phyloP scores from a whole-genome alignment of 495 filamentous ascomycete species.

The Symbiotaphrina buchneri region DNA sequence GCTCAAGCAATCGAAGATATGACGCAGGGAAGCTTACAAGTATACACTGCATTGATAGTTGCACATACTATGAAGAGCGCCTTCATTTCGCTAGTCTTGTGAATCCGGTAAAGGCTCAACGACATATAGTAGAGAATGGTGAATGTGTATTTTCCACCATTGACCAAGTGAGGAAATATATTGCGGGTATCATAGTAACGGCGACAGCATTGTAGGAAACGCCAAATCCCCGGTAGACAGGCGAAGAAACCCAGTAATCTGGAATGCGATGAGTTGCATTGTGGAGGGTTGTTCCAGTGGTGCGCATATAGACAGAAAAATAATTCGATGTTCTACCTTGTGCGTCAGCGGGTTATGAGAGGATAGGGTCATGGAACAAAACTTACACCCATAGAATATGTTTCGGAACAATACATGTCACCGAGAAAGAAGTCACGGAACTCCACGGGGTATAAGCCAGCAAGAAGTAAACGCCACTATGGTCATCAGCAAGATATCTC shows the following conservation, averaged over 20 bases:
- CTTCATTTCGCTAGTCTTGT: constrained; percentile 27
- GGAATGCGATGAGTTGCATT: constrained; percentile 75
- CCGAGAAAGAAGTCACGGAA: constrained; percentile 95
- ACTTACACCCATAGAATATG: constrained; percentile 69
- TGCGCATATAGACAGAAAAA: constrained; percentile 87
- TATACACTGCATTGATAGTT: constrained; percentile 59
- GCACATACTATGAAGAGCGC: constrained; percentile 62
- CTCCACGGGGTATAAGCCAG: constrained; percentile 80
- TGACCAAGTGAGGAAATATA: constrained; percentile 78
- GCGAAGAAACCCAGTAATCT: constrained; percentile 69
- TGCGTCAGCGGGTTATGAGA: constrained; percentile 3
- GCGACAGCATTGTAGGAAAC: constrained; percentile 71
- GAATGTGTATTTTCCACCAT: constrained; percentile 77
- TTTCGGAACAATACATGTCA: constrained; percentile 90
- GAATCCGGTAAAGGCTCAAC: constrained; percentile 62
- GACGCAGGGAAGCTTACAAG: constrained; percentile 24
- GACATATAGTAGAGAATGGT: constrained; percentile 60
- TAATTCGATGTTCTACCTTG: constrained; percentile 52
- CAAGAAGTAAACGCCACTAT: constrained; percentile 64
- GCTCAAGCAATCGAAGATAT: neutral
- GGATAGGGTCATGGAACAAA: constrained; percentile 5
- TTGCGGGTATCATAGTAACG: constrained; percentile 77
- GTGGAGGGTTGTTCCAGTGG: constrained; percentile 41
- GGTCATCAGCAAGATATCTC: neutral
- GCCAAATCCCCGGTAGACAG: constrained; percentile 68